A percentile compares a stretch with the other conserved stretches of the same genome.
phyloP scores from a whole-genome alignment of 2,329 filamentous ascomycete species.

The Teratosphaeria viscida region DNA sequence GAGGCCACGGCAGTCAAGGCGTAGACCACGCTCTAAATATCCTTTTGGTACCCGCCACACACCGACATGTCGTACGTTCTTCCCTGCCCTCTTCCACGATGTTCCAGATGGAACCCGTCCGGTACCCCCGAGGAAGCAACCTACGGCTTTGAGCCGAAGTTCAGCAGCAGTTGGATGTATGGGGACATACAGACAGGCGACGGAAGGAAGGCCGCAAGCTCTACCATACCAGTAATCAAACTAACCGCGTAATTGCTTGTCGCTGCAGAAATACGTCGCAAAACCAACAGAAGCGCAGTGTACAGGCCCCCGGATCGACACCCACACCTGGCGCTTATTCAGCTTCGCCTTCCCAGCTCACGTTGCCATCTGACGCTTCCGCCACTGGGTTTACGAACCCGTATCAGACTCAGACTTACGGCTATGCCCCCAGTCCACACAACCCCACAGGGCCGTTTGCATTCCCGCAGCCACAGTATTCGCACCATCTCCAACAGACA shows the following conservation, averaged over 20 bases:
- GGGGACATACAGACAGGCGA: background rate
- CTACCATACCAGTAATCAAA: background rate
- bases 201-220: background rate
- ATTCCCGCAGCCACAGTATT: slow-evolving; percentile 17
- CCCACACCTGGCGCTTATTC: slow-evolving; percentile 23
- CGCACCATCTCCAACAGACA: slow-evolving; percentile 20
- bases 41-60: slow-evolving; percentile 1
- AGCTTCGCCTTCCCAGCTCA: slow-evolving; percentile 28
- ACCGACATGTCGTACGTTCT: slow-evolving; percentile 21
- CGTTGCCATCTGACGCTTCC: slow-evolving; percentile 20
- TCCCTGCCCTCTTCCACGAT: slow-evolving; percentile 4
- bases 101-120: background rate
- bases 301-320: slow-evolving; percentile 29
- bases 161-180: slow-evolving; percentile 1
- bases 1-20: background rate
- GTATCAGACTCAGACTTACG: slow-evolving; percentile 18
- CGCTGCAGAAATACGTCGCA: slow-evolving; percentile 29
- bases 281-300: slow-evolving; percentile 31
- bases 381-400: slow-evolving; percentile 16
- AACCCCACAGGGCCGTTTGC: slow-evolving; percentile 19
- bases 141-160: slow-evolving; percentile 1
- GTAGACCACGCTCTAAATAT: background rate
- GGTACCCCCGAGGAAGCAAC: background rate
- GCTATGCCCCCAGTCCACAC: slow-evolving; percentile 18
- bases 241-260: background rate